Base-by-base conservation (phyloP, 2,329 filamentous ascomycete species). In the Colletotrichum agaves region DNA sequence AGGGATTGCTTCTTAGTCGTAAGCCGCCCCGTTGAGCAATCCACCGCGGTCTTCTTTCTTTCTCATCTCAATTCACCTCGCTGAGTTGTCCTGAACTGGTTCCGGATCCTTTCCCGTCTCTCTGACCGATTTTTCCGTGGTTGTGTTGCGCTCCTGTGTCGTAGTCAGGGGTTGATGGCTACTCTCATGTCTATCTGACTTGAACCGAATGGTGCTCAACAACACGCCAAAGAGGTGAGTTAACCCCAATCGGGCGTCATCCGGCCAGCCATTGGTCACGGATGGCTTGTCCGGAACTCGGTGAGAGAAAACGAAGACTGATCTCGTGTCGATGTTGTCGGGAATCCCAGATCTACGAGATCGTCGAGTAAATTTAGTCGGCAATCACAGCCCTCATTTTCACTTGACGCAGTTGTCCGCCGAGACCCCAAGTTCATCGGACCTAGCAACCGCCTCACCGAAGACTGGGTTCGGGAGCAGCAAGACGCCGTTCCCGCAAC, bases 221-320 rank as follows among this genome's bases (percentile, higher is more conserved):
- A 68, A 68, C 65, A 68, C 65, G 65, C 61, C 65, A 64, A 68
- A 68, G 65, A 68, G 65, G 65, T 64, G 33, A 64, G 61, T 65
- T 49, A 52, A 41, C 15, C 61, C 61, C 47, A 49, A 59, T 55
- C 52, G 39, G 65, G 47, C 49, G 53, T 47, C 43, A 68, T 46
- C 39, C 39, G 39, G 41, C 10, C 33, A 17, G 17, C 11, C 12
- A 37, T 43, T 41, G 21, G 46, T 33, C 39, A 15, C 17, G 7
- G 3, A 1, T 6, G 11, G 4, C 12, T n/a, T 15, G 47, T 33
- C 13, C 47, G 27, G 27, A 31, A 35, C 5, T 15, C 0, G 12
- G 6, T 2, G 27, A 27, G 27, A n/a, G 23, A 5, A n/a, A 4
- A 39, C 13, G 35, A 21, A 59, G 17, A 31, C 63, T 17, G 53